A percentile compares a stretch with the other conserved stretches of the same genome.
These are phyloP conservation scores for Fusarium nurragi DNA, from an alignment of 2,329 filamentous ascomycete species.

Conservation along the genomic window DNA sequence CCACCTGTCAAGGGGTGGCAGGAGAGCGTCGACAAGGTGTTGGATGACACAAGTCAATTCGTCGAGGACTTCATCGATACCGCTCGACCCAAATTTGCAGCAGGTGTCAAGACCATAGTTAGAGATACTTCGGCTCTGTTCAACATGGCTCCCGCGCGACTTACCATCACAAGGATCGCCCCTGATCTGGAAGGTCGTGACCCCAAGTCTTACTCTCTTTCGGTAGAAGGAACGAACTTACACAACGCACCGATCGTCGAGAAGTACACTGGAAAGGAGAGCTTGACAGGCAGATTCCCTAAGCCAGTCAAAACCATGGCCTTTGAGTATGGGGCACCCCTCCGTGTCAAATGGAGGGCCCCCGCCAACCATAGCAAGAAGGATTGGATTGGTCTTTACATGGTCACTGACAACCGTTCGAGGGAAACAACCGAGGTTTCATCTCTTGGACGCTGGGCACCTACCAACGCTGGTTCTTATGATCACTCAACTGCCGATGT, in stretches of 20 bases:
- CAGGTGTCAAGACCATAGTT: slow-evolving; percentile 86
- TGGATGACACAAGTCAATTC: slow-evolving; percentile 87
- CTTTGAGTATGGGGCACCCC: slow-evolving; percentile 89
- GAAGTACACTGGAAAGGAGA: slow-evolving; percentile 76
- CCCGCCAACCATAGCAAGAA: slow-evolving; percentile 86
- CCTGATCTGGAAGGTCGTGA: slow-evolving; percentile 83
- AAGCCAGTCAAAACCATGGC: slow-evolving; percentile 78
- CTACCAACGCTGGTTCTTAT: slow-evolving; percentile 79
- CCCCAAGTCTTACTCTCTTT: slow-evolving; percentile 80
- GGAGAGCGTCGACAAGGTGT: slow-evolving; percentile 84
- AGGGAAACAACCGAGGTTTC: slow-evolving; percentile 85
- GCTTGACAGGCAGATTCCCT: slow-evolving; percentile 72
- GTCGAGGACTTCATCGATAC: slow-evolving; percentile 90
- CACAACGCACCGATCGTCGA: slow-evolving; percentile 62
- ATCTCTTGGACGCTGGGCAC: slow-evolving; percentile 89
- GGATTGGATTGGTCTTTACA: slow-evolving; percentile 97
- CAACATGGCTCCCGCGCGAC: slow-evolving; percentile 85
- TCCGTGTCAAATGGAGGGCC: slow-evolving; percentile 90
- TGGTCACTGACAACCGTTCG: slow-evolving; percentile 92
- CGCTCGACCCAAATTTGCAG: slow-evolving; percentile 84
- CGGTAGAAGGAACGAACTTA: slow-evolving; percentile 73
- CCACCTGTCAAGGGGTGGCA: slow-evolving; percentile 84
- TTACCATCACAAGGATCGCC: slow-evolving; percentile 82
- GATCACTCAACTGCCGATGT: slow-evolving; percentile 79
- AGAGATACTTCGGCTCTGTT: slow-evolving; percentile 88